Evolutionary conservation across 2,329 filamentous ascomycete genomes (phyloP).

Genomic region (Xylaria sp.): DNA sequence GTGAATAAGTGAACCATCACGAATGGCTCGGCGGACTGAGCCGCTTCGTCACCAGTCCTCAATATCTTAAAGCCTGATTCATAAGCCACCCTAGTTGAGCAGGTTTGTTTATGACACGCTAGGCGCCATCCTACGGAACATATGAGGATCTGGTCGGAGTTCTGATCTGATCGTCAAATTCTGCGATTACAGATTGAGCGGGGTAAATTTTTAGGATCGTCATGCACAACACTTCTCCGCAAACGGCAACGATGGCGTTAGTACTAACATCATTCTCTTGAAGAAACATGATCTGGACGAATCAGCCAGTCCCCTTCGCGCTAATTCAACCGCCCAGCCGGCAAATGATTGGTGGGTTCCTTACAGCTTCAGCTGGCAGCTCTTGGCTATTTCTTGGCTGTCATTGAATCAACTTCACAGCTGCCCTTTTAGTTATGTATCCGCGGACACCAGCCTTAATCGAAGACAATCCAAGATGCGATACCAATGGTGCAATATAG

Average conservation of each 20-base stretch:
- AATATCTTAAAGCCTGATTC: constrained; percentile 1
- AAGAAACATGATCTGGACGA: neutral
- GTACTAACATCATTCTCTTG: constrained; percentile 2
- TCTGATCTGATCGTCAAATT: neutral
- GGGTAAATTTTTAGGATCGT: neutral
- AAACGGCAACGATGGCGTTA: constrained; percentile 1
- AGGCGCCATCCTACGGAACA: neutral
- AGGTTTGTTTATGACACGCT: neutral
- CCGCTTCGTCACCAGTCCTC: neutral
- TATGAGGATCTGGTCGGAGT: neutral
- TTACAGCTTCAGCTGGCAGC: constrained; percentile 5
- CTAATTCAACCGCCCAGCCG: constrained; percentile 2
- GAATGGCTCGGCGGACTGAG: constrained; percentile 1
- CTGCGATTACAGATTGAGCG: neutral
- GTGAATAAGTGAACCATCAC: neutral
- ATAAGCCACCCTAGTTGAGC: neutral
- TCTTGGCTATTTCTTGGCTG: constrained; percentile 34
- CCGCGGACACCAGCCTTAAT: constrained; percentile 10
- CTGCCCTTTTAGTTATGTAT: constrained; percentile 30
- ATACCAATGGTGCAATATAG: constrained; percentile 33
- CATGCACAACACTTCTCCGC: constrained; percentile 9
- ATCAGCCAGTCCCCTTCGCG: neutral
- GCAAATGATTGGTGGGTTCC: constrained; percentile 28
- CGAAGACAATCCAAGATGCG: constrained; percentile 20
- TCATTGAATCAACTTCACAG: constrained; percentile 36